Conservation (phyloP, 148 eudicot species). For the Linanthus parryae region DNA sequence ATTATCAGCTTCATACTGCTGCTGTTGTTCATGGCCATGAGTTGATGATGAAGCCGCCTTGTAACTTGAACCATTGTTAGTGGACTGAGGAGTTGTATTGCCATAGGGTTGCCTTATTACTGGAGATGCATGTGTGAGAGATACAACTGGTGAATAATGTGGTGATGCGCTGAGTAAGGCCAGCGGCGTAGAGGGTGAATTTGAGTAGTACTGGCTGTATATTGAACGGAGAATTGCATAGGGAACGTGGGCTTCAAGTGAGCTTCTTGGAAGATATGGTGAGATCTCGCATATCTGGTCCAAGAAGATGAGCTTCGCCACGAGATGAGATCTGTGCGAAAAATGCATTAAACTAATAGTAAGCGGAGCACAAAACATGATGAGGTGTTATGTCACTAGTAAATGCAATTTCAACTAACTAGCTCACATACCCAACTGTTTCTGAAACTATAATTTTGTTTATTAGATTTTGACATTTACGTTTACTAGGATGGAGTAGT, state of each 20-base stretch:
- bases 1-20: conserved; percentile 37
- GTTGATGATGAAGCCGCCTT: conserved; percentile 47
- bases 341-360: conserved; percentile 7
- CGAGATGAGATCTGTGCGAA: conserved; percentile 64
- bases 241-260: conserved; percentile 70
- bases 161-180: conserved; percentile 57
- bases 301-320: conserved; percentile 80
- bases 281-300: conserved; percentile 90
- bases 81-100: conserved; percentile 42
- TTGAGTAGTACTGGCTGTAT: conserved; percentile 78
- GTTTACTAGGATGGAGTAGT: too few species aligned
- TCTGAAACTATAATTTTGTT: too few species aligned
- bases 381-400: background rate
- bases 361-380: background rate
- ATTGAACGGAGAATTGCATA: conserved; percentile 80
- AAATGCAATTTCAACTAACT: too few species aligned
- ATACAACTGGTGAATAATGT: conserved; percentile 69
- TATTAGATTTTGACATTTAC: too few species aligned
- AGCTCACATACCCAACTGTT: too few species aligned
- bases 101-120: conserved; percentile 48
- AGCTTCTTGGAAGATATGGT: conserved; percentile 78
- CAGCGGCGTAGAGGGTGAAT: conserved; percentile 51
- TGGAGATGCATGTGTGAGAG: conserved; percentile 76
- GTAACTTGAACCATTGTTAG: conserved; percentile 43
- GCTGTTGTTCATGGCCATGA: conserved; percentile 48